Percentiles rank a stretch among this genome's conserved stretches.
Evolutionary conservation across 192 early-diverging fungal genomes (phyloP).

Genomic region (Phlyctochytrium planicorne): DNA sequence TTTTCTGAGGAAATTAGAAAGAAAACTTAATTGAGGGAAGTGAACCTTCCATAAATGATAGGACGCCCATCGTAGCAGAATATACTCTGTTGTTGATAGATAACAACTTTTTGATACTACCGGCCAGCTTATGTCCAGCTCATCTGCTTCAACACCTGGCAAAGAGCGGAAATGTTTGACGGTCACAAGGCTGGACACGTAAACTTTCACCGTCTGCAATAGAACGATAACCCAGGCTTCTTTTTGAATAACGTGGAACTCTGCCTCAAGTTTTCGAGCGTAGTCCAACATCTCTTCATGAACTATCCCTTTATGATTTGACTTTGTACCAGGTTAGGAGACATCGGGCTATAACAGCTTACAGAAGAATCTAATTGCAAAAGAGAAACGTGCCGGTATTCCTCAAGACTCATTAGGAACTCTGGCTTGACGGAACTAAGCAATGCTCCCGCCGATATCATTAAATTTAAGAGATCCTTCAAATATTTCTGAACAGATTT

Average conservation of each 20-base stretch:
- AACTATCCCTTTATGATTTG: slow-evolving; percentile 16
- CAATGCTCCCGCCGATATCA: slow-evolving; percentile 38
- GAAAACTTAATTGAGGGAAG: neutral
- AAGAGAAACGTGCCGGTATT: slow-evolving; percentile 21
- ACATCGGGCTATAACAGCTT: neutral
- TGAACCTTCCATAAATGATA: slow-evolving; percentile 49
- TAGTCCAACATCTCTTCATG: slow-evolving; percentile 41
- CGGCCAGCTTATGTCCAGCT: slow-evolving; percentile 39
- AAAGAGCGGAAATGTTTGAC: slow-evolving; percentile 29
- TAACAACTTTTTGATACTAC: slow-evolving; percentile 20
- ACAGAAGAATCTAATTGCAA: slow-evolving; percentile 21
- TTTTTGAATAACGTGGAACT: slow-evolving; percentile 42
- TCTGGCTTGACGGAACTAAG: slow-evolving; percentile 47
- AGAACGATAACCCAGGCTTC: slow-evolving; percentile 50
- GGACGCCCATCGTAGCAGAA: slow-evolving; percentile 44
- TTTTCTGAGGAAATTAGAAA: slow-evolving; percentile 20
- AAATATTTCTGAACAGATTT: slow-evolving; percentile 27
- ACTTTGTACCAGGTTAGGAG: slow-evolving; percentile 22
- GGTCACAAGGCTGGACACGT: slow-evolving; percentile 25
- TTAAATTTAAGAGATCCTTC: slow-evolving; percentile 28
- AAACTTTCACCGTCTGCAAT: slow-evolving; percentile 47
- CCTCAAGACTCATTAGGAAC: slow-evolving; percentile 43
- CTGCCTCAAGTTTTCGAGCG: slow-evolving; percentile 15
- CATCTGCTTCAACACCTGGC: slow-evolving; percentile 35
- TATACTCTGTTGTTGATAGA: slow-evolving; percentile 31